Evolutionary conservation across 1,284 basidiomycete species (phyloP).

Genomic region (Boletellus sp.): DNA sequence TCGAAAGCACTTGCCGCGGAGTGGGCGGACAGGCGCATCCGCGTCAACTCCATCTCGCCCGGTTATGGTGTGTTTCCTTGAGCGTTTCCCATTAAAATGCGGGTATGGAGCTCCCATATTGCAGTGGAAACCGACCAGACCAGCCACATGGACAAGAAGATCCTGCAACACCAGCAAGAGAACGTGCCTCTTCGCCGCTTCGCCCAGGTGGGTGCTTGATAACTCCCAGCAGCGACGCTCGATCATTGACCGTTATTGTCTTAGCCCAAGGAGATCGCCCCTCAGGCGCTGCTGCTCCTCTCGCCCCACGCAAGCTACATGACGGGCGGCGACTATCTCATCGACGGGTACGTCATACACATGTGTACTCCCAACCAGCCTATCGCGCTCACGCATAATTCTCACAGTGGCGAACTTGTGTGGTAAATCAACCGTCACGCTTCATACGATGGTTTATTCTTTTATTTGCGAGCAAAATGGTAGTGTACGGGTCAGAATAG

Average conservation of each 20-base stretch:
- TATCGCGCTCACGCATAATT: neutral
- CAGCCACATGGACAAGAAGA: constrained; percentile 32
- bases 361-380: no score
- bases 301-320: constrained; percentile 40
- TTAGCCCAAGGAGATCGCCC: constrained; percentile 43
- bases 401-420: constrained; percentile 35
- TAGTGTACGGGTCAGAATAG: no score
- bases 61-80: constrained; percentile 45
- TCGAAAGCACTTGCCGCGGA: constrained; percentile 58
- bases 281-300: constrained; percentile 43
- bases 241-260: neutral
- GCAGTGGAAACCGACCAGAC: constrained; percentile 39
- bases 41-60: constrained; percentile 59
- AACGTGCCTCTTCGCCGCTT: constrained; percentile 43
- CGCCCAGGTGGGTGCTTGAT: constrained; percentile 31
- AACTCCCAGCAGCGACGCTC: no score
- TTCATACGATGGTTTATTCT: no score
- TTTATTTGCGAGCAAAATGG: no score
- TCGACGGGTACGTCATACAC: constrained; percentile 42
- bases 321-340: constrained; percentile 42
- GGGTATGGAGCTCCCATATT: no score
- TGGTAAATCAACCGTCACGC: constrained; percentile 29
- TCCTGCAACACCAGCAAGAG: constrained; percentile 34
- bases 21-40: constrained; percentile 50
- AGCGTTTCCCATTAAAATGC: no score